Conservation (phyloP, 805 yeast genomes). For the Yarrowia bubula region DNA sequence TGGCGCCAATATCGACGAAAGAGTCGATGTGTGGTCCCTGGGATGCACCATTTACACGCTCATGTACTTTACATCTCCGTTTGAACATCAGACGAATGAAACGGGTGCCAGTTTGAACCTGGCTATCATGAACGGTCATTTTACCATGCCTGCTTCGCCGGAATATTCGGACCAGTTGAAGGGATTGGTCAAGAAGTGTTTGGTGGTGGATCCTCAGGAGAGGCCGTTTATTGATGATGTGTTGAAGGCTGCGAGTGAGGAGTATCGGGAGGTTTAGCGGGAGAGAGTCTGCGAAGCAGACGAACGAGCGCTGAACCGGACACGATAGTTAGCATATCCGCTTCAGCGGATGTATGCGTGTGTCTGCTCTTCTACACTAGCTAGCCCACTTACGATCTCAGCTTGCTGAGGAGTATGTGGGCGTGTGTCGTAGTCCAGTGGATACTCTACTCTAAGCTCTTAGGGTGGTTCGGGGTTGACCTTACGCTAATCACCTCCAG, state of each 20-base stretch:
- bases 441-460: no score
- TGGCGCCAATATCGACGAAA: conserved; percentile 63
- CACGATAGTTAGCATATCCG: no score
- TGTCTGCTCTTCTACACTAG: no score
- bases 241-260: conserved; percentile 15
- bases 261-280: conserved; percentile 2
- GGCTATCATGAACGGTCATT: conserved; percentile 70
- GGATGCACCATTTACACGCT: conserved; percentile 81
- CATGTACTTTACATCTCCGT: conserved; percentile 79
- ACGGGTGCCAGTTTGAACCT: conserved; percentile 78
- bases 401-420: no score
- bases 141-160: conserved; percentile 53
- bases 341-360: no score
- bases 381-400: no score
- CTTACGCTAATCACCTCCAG: no score
- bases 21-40: conserved; percentile 85
- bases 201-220: conserved; percentile 56
- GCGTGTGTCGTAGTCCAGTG: no score
- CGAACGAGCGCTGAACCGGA: no score
- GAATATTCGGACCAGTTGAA: conserved; percentile 56
- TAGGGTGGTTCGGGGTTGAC: no score
- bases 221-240: conserved; percentile 60
- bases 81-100: conserved; percentile 75
- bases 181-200: conserved; percentile 56
- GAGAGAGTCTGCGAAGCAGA: no score